A percentile compares a stretch with the other conserved stretches of the same genome.
These are phyloP conservation scores for Talaromyces funiculosus DNA, from an alignment of 2,329 filamentous ascomycete genomes.

Conservation along the genomic window DNA sequence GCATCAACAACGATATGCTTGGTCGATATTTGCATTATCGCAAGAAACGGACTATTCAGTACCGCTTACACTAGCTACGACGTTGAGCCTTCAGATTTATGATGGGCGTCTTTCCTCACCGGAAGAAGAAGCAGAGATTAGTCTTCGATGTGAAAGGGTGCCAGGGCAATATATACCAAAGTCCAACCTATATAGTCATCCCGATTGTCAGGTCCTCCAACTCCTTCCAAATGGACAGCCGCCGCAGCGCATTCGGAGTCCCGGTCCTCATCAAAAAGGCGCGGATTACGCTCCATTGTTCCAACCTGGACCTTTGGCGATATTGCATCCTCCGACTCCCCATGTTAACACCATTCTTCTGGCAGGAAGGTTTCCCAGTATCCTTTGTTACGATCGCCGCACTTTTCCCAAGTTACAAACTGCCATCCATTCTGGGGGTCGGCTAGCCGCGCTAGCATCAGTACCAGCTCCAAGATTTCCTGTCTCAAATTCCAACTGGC, in stretches of 20 bases:
- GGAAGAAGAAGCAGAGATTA: slow-evolving; percentile 33
- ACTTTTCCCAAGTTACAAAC: slow-evolving; percentile 72
- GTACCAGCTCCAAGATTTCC: slow-evolving; percentile 54
- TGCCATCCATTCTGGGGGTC: slow-evolving; percentile 77
- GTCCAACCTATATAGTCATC: slow-evolving; percentile 27
- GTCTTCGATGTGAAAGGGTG: slow-evolving; percentile 29
- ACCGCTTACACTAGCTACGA: slow-evolving; percentile 79
- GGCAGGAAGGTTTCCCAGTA: slow-evolving; percentile 79
- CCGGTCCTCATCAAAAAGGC: slow-evolving; percentile 29
- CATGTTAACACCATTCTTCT: slow-evolving; percentile 77
- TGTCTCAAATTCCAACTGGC: slow-evolving; percentile 36
- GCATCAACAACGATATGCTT: slow-evolving; percentile 67
- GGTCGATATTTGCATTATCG: slow-evolving; percentile 78
- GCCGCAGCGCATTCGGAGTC: slow-evolving; percentile 34
- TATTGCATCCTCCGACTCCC: slow-evolving; percentile 66
- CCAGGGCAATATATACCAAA: slow-evolving; percentile 22
- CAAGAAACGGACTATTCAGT: slow-evolving; percentile 56
- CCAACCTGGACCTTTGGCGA: slow-evolving; percentile 74
- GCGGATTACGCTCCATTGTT: slow-evolving; percentile 63
- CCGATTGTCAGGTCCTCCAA: slow-evolving; percentile 29
- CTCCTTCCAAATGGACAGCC: slow-evolving; percentile 30
- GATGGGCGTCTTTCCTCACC: slow-evolving; percentile 56
- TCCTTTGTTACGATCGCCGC: slow-evolving; percentile 82
- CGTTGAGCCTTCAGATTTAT: slow-evolving; percentile 72
- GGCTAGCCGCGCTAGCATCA: slow-evolving; percentile 66